Evolutionary conservation across 129 eudicot genomes (phyloP).

Genomic region (Pulicaria dysenterica): DNA sequence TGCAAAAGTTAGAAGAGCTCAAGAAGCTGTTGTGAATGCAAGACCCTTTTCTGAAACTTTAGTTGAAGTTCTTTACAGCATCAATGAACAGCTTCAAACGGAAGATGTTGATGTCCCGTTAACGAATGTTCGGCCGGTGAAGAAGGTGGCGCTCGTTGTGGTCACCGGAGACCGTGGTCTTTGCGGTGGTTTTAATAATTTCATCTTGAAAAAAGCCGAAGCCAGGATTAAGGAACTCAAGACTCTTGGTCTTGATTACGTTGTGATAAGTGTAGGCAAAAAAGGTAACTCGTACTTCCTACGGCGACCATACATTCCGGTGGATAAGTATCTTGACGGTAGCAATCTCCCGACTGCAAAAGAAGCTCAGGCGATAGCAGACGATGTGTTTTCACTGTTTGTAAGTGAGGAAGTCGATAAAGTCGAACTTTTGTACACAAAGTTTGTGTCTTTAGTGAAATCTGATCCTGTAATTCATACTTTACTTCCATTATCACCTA

Average conservation of each 20-base stretch:
- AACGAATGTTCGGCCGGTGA: constrained; percentile 55
- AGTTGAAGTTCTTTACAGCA: constrained; percentile 54
- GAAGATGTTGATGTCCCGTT: constrained; percentile 70
- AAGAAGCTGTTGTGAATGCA: constrained; percentile 66
- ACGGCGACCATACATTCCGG: constrained; percentile 36
- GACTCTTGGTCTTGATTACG: constrained; percentile 50
- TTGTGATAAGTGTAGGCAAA: constrained; percentile 60
- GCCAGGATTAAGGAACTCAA: constrained; percentile 44
- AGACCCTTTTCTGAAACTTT: constrained; percentile 66
- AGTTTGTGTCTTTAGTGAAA: constrained; percentile 54
- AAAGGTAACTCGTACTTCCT: constrained; percentile 58
- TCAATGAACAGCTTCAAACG: constrained; percentile 51
- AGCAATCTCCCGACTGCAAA: constrained; percentile 48
- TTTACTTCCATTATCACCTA: constrained; percentile 49
- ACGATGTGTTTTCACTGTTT: constrained; percentile 63
- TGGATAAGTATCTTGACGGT: constrained; percentile 45
- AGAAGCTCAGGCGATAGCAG: constrained; percentile 64
- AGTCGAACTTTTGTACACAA: constrained; percentile 61
- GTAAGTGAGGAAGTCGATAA: constrained; percentile 65
- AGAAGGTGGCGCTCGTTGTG: constrained; percentile 63
- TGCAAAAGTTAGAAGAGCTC: constrained; percentile 69
- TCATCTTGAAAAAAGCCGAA: constrained; percentile 52
- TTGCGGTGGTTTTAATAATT: constrained; percentile 63
- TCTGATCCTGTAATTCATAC: constrained; percentile 59
- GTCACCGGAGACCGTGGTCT: constrained; percentile 70